Evolutionary conservation across 2,329 filamentous ascomycete genomes (phyloP), one percentile per base, ranked within the genome.

Genomic region (Colletotrichum graminicola): DNA sequence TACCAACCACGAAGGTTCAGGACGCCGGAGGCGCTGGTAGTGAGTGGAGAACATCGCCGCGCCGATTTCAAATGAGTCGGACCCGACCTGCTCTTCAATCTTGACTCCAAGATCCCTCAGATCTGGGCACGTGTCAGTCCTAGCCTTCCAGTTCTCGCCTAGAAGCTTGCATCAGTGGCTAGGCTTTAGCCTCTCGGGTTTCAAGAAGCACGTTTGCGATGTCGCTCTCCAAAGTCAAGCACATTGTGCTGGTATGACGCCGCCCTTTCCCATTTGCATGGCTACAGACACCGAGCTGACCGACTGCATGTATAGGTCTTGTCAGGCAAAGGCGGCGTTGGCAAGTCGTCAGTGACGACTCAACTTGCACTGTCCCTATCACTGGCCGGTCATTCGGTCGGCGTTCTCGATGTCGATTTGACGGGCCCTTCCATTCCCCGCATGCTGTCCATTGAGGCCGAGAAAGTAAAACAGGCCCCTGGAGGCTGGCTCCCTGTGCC

Each of bases 281-380:
- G 32, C 11, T 32, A 16, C 39, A 29, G 5, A 23, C 36, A 39
- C 18, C n/a, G 12, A 34, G 26, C 39, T 14, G 11, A 71, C 59
- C 67, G 63, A 59, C 54, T 55, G 39, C 32, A 45, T 39, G 10
- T 45, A n/a, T 21, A 90, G 88, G 88, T 95, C 73, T 92, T 99
- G 59, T 98, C 96, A 16, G 96, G 96, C 76, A 99, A 99, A 88
- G 96, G 96, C 78, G 96, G 96, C 76, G 96, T 99, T 26, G 96
- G 96, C 70, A 99, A 99, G 86, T 98, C 95, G 54, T 97, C 94
- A 63, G 91, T 98, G n/a, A 98, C 96, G 0, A 97, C 95, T 1
- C 96, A 99, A 81, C 91, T 99, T 21, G 96, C 96, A 11, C 89
- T 99, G 47, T 94, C 95, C 0, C 90, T 99, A 41, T 92, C 94